phyloP scores from a whole-genome alignment of 441 rosid species.

The Macaranga tanarius region DNA sequence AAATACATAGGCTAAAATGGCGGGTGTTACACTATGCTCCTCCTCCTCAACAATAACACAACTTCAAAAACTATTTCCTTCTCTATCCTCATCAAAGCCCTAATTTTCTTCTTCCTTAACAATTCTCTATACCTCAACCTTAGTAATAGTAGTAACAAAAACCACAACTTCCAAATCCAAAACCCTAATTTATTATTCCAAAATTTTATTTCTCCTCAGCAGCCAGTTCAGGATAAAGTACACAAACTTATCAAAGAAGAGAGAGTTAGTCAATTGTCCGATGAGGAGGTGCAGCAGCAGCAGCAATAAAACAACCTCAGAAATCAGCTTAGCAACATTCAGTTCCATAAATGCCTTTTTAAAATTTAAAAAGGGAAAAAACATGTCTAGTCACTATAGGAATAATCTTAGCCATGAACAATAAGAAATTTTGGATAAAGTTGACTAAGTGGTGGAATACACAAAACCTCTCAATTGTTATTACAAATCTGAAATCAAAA shows the following conservation, averaged over 20 bases:
- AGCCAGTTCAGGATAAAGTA: no score
- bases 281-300: constrained; percentile 5
- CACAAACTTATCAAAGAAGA: not conserved
- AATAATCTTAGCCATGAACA: not conserved
- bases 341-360: not conserved
- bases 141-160: not conserved
- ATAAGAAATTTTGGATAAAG: constrained; percentile 35
- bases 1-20: no score
- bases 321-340: constrained; percentile 2
- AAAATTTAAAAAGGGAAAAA: not conserved
- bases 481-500: no score
- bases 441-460: constrained; percentile 48
- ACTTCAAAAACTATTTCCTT: constrained; percentile 12
- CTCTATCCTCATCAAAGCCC: constrained; percentile 15
- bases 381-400: not conserved
- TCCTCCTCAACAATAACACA: constrained; percentile 21
- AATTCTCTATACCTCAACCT: constrained; percentile 11
- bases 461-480: no score
- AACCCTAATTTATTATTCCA: constrained; percentile 28
- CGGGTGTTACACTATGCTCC: no score
- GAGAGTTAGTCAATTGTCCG: no score
- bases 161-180: constrained; percentile 24
- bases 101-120: constrained; percentile 3
- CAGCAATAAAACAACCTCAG: constrained; percentile 26
- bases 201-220: constrained; percentile 2